Percentiles rank a stretch among this genome's conserved stretches.
Evolutionary conservation across 352 stramenopile species (phyloP).

Genomic region (Phytopythium litorale): DNA sequence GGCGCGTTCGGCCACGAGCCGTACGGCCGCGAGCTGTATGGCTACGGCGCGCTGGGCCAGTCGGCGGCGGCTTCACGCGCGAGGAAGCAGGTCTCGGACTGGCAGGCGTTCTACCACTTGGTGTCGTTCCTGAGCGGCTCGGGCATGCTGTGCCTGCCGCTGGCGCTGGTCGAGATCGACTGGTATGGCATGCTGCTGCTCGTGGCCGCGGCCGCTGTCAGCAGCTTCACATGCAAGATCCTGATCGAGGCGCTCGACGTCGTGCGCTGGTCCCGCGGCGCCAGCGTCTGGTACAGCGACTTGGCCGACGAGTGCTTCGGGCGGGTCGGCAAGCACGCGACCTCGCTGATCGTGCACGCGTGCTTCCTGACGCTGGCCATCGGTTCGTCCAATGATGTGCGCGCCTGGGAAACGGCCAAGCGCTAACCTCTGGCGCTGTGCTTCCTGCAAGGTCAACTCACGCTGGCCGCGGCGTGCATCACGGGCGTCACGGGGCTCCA

Average conservation of each 20-base stretch:
- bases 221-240: conserved; percentile 60
- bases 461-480: conserved; percentile 53
- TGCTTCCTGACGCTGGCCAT: conserved; percentile 62
- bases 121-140: conserved; percentile 76
- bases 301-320: conserved; percentile 69
- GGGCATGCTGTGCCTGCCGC: conserved; percentile 63
- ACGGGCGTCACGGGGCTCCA: conserved; percentile 53
- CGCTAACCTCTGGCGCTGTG: background rate
- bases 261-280: conserved; percentile 60
- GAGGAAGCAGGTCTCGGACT: conserved; percentile 35
- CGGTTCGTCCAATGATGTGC: conserved; percentile 10
- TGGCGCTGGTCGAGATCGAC: conserved; percentile 75
- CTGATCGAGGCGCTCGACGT: conserved; percentile 68
- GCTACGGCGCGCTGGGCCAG: background rate
- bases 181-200: conserved; percentile 73
- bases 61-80: background rate
- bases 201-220: conserved; percentile 39
- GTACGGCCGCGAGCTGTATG: background rate
- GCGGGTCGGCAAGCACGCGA: conserved; percentile 30
- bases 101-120: conserved; percentile 66
- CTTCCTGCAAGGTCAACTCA: conserved; percentile 30
- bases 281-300: conserved; percentile 63
- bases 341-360: conserved; percentile 42
- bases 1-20: background rate
- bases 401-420: background rate